Percentiles rank a stretch among this genome's conserved stretches.
phyloP scores from a whole-genome alignment of 441 rosid genomes.

The Macaranga tanarius region DNA sequence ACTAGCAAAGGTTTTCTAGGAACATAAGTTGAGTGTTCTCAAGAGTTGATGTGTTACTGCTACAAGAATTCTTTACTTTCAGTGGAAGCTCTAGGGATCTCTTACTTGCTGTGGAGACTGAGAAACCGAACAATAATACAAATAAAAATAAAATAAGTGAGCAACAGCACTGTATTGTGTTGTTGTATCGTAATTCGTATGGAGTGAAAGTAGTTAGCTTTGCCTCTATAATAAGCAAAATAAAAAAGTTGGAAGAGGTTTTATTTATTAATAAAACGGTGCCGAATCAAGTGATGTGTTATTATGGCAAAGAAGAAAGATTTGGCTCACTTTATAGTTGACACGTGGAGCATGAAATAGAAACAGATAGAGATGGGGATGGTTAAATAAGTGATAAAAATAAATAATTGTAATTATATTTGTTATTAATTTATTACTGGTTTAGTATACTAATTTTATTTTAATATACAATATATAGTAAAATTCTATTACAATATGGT shows the following conservation, averaged over 20 bases:
- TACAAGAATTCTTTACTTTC: constrained; percentile 47
- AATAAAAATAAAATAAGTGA: not conserved
- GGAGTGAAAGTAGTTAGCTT: constrained; percentile 35
- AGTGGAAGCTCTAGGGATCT: constrained; percentile 43
- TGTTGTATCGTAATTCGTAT: not conserved
- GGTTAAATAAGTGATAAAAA: too few relatives aligned
- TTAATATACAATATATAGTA: too few relatives aligned
- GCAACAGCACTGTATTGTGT: constrained; percentile 10
- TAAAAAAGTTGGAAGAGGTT: too few relatives aligned
- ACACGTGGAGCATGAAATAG: constrained; percentile 25
- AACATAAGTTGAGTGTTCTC: not conserved
- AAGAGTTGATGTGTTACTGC: not conserved
- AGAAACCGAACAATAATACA: constrained; percentile 12
- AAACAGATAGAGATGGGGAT: too few relatives aligned
- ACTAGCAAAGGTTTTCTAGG: not conserved
- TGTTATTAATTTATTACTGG: too few relatives aligned
- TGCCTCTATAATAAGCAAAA: constrained; percentile 59
- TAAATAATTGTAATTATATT: too few relatives aligned
- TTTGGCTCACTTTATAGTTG: not conserved
- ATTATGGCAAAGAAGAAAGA: not conserved
- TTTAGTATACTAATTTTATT: too few relatives aligned
- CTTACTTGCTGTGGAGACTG: constrained; percentile 35
- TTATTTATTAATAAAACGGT: too few relatives aligned
- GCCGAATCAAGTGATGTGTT: too few relatives aligned
- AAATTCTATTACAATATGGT: too few relatives aligned